Evolutionary conservation across 257 asterid species (phyloP), one percentile per base, ranked within the genome.

Genomic region (Lycium ferocissimum): DNA sequence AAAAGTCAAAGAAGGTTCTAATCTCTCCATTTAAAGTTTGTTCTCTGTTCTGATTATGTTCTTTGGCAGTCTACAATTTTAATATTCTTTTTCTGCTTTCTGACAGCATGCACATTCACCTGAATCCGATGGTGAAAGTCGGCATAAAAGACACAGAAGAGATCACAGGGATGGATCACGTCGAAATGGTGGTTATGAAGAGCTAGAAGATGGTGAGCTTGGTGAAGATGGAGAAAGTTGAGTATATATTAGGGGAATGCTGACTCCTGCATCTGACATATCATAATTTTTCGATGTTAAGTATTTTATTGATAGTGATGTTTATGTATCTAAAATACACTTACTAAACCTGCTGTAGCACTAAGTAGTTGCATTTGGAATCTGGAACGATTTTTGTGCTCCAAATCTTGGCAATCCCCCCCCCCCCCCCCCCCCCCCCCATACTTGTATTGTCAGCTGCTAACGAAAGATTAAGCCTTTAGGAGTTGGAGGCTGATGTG

Each of bases 171-270:
- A 96, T 87, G 91, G 92, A 71, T 91, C 95, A 71, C 90, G 90
- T 83, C 89, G 94, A 84, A 91, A 84, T 81, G 91, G 93, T 75
- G 95, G 94, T 38, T 63, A 86, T 8, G 98, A 97, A 89, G 99
- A 97, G 92, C 98, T 95, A 72, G 98, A 97, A 92, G 98, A 97
- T 89, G 99, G 99, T 66, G 99, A 97, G 87, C 90, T 97, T 51
- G 98, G 99, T 69, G 99, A 97, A 90, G 98, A 97, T 89, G 99
- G 98, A 80, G 99, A 94, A 91, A 97, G 82, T 96, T 87, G 94
- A 91, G 83, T 96, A 76, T 76, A 53, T 72, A 43, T 10, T 45
- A 72, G n/a, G 79, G 80, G 80, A 45, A 45, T 45, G 80, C 82
- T 35, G 63, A 51, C 82, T 13, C 82, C 82, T 51, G 82, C 63